Evolutionary conservation across 2,329 filamentous ascomycete species (phyloP), one percentile per base, ranked within the genome.

Genomic region (Periconia sp.): DNA sequence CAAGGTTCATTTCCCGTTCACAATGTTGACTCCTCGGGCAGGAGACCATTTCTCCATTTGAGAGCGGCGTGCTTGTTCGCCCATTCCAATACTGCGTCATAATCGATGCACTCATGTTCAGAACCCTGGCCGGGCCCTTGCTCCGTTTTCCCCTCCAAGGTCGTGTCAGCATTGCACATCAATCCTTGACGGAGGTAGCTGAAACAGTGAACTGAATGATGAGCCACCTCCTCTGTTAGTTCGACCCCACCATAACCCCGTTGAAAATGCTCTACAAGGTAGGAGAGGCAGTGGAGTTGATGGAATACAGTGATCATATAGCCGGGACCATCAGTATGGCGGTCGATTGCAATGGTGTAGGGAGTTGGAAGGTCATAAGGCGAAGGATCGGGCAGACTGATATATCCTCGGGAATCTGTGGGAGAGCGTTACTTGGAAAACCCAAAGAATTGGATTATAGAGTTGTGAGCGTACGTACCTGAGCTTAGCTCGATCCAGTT

Each of bases 231-330:
- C n/a, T 62, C 50, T 1, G 49, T 45, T 17, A 64, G 40, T 18
- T 54, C 37, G 2, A 59, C 37, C 6, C 58, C 58, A 23, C 57
- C 61, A 35, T 62, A 65, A n/a, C 61, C 61, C 30, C 56, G 56
- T 45, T 64, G 59, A 52, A 61, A 65, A 41, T 62, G 59, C 35
- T 56, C 55, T 2, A 54, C 59, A 14, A 64, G 58, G 37, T 65
- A 64, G 2, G 61, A 63, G n/a, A 66, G 48, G 45, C 62, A 66
- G 55, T 66, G 62, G 6, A 66, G 54, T 47, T 65, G 59, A 57
- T 66, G 64, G 55, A 66, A 66, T 1, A 62, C 58, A 23, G 62
- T 62, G 33, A 66, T 56, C 60, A 64, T 64, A 49, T 62, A 66
- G 15, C 61, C 59, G 0, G 58, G 61, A 2, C 62, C 61, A 19